phyloP scores from a whole-genome alignment of 2,329 filamentous ascomycete species.

The Macrophomina pseudophaseolina region DNA sequence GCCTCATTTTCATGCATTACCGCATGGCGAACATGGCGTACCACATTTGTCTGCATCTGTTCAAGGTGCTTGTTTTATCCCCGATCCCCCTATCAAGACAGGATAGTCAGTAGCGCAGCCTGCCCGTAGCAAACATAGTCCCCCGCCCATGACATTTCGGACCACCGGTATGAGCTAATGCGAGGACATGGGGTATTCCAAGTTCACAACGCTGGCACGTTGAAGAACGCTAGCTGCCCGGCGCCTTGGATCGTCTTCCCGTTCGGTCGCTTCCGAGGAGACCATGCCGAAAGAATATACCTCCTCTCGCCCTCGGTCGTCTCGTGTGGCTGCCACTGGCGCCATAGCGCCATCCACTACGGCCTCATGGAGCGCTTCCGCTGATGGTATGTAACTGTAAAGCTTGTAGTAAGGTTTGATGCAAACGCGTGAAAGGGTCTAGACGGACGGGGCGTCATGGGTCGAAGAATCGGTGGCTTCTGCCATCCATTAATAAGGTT shows the following conservation, averaged over 20 bases:
- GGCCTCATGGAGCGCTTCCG: background rate
- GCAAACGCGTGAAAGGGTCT: background rate
- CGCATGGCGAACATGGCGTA: too few relatives aligned
- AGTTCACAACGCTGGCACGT: background rate
- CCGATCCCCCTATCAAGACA: background rate
- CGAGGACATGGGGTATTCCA: background rate
- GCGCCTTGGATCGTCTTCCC: background rate
- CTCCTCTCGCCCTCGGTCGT: background rate
- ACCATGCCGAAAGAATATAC: background rate
- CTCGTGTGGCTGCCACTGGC: background rate
- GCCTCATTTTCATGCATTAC: too few relatives aligned
- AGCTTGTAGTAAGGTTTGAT: background rate
- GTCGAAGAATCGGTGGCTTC: background rate
- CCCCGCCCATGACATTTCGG: background rate
- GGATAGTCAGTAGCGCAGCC: background rate
- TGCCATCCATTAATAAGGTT: background rate
- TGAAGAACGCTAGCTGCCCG: background rate
- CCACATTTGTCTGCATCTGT: too few relatives aligned
- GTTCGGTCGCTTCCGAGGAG: conserved; percentile 5
- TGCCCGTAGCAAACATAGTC: background rate
- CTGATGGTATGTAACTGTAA: background rate
- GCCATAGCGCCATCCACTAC: background rate
- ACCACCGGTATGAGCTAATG: background rate
- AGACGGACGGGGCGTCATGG: background rate
- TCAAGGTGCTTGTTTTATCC: background rate